phyloP scores from a whole-genome alignment of 2,329 filamentous ascomycete species.

The Aspergillus neotritici region DNA sequence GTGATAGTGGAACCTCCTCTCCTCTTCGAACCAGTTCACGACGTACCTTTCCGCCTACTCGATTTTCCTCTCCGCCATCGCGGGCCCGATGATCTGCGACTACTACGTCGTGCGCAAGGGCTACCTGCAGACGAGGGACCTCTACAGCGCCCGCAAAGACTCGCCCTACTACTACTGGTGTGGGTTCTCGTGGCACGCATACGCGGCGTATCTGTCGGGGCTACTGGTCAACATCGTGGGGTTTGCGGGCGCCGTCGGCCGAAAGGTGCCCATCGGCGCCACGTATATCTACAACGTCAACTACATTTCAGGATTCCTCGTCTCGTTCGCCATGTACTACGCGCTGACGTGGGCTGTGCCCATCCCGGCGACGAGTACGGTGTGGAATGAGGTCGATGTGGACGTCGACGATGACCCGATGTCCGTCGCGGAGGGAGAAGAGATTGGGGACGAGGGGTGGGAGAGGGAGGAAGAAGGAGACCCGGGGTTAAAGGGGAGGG shows the following conservation, averaged over 20 bases:
- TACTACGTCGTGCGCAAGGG: conserved; percentile 83
- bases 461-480: neutral
- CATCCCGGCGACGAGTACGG: conserved; percentile 65
- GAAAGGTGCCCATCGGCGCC: conserved; percentile 66
- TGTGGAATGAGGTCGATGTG: conserved; percentile 67
- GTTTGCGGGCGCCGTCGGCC: conserved; percentile 75
- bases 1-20: conserved; percentile 60
- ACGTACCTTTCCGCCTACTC: conserved; percentile 89
- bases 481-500: neutral
- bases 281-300: conserved; percentile 86
- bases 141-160: conserved; percentile 63
- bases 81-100: conserved; percentile 82
- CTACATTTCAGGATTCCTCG: conserved; percentile 78
- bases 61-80: conserved; percentile 89
- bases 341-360: conserved; percentile 63
- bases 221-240: conserved; percentile 89
- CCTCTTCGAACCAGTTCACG: conserved; percentile 72
- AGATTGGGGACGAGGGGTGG: conserved; percentile 23
- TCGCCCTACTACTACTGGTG: conserved; percentile 66
- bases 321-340: conserved; percentile 65
- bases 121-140: conserved; percentile 69
- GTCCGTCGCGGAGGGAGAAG: conserved; percentile 29
- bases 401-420: conserved; percentile 23
- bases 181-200: conserved; percentile 79
- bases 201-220: conserved; percentile 72